phyloP scores from a whole-genome alignment of 2,329 filamentous ascomycete species.

The Penicillium sp. region DNA sequence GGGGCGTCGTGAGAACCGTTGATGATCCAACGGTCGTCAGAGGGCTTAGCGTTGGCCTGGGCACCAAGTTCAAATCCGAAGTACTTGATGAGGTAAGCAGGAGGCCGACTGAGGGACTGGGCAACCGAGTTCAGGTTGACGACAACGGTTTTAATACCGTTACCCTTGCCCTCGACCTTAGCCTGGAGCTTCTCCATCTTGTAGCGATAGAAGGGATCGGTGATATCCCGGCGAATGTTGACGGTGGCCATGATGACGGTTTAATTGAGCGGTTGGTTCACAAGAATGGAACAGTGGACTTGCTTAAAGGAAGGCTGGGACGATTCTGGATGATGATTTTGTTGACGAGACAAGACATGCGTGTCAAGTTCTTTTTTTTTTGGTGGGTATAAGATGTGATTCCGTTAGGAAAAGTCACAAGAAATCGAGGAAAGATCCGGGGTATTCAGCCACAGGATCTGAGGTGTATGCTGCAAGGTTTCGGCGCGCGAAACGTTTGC shows the following conservation, averaged over 20 bases:
- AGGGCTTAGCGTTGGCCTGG: constrained; percentile 95
- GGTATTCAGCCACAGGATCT: constrained; percentile 82
- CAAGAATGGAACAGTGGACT: constrained; percentile 27
- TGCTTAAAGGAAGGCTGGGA: constrained; percentile 34
- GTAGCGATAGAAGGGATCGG: constrained; percentile 99
- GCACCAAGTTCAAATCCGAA: constrained; percentile 98
- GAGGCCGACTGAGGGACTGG: constrained; percentile 84
- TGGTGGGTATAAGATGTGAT: constrained; percentile 35
- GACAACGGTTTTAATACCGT: constrained; percentile 98
- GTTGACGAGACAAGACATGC: constrained; percentile 59
- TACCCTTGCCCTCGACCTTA: constrained; percentile 99
- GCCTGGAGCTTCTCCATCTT: constrained; percentile 99
- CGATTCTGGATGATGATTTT: constrained; percentile 45
- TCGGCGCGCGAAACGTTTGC: constrained; percentile 94
- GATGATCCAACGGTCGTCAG: constrained; percentile 99
- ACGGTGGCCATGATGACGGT: constrained; percentile 84
- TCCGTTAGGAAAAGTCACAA: constrained; percentile 28
- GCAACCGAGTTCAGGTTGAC: constrained; percentile 96
- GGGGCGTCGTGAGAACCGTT: constrained; percentile 93
- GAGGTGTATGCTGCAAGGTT: constrained; percentile 85
- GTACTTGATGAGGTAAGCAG: constrained; percentile 97
- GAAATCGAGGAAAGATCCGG: constrained; percentile 24
- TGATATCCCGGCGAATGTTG: constrained; percentile 97
- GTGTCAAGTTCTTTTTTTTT: constrained; percentile 34
- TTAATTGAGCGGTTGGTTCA: constrained; percentile 25